phyloP scores from a whole-genome alignment of 345 rosid genomes.

The Linum tenue region DNA sequence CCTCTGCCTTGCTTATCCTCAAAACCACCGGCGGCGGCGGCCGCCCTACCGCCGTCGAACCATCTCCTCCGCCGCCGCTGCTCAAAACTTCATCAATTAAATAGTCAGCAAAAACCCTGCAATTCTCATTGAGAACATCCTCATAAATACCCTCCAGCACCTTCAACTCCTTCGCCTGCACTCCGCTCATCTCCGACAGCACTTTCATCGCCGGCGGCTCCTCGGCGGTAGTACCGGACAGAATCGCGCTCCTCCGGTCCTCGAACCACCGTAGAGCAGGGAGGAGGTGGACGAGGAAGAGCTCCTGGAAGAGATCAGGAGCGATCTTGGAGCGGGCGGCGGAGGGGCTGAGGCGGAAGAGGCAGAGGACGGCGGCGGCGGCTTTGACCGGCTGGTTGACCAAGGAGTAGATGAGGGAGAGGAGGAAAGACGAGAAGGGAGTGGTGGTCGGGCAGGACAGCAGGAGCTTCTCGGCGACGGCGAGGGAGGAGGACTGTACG shows the following conservation, averaged over 20 bases:
- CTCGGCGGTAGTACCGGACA: slow-evolving; percentile 20
- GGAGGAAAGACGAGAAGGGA: slow-evolving; percentile 38
- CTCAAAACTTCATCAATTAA: slow-evolving; percentile 30
- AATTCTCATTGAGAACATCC: slow-evolving; percentile 46
- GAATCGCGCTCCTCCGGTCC: slow-evolving; percentile 29
- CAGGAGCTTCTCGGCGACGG: slow-evolving; percentile 38
- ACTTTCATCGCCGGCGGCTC: slow-evolving; percentile 29
- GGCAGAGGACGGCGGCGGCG: slow-evolving; percentile 26
- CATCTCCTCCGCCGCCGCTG: slow-evolving; percentile 15
- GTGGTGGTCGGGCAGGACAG: slow-evolving; percentile 26
- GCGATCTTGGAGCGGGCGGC: slow-evolving; percentile 41
- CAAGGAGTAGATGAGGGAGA: slow-evolving; percentile 39
- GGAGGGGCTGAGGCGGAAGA: slow-evolving; percentile 39
- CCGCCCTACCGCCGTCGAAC: background rate
- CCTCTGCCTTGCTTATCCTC: slow-evolving; percentile 12
- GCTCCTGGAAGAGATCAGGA: slow-evolving; percentile 35
- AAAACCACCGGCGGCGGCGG: slow-evolving; percentile 30
- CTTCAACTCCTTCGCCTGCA: slow-evolving; percentile 42
- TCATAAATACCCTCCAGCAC: slow-evolving; percentile 39
- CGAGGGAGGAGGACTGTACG: slow-evolving; percentile 35
- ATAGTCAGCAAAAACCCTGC: slow-evolving; percentile 35
- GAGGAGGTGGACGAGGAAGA: slow-evolving; percentile 42
- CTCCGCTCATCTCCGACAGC: slow-evolving; percentile 44
- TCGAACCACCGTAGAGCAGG: slow-evolving; percentile 42
- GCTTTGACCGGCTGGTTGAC: slow-evolving; percentile 33